A percentile compares a stretch with the other conserved stretches of the same genome.
phyloP scores from a whole-genome alignment of 2,329 filamentous ascomycete genomes.

The Colletotrichum falcatum region DNA sequence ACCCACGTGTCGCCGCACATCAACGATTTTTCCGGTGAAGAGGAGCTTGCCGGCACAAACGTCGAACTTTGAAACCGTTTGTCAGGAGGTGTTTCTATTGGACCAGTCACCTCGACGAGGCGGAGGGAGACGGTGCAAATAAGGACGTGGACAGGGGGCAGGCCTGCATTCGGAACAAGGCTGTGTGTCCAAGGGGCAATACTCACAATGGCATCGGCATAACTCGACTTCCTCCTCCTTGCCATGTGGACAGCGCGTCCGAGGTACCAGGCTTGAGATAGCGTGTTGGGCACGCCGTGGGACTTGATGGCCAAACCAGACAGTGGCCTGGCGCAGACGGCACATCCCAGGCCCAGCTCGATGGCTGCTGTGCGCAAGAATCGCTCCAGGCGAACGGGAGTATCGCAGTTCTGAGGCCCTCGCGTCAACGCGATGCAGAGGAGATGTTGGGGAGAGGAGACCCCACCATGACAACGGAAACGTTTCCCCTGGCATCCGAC shows the following conservation, averaged over 20 bases:
- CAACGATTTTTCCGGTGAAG: too few species aligned
- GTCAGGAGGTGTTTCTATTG: background rate
- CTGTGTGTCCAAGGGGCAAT: background rate
- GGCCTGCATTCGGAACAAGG: background rate
- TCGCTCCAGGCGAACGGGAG: slow-evolving; percentile 50
- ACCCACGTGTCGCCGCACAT: too few species aligned
- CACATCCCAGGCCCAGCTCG: slow-evolving; percentile 54
- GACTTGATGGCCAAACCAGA: slow-evolving; percentile 50
- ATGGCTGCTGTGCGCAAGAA: slow-evolving; percentile 52
- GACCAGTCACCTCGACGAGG: too few species aligned
- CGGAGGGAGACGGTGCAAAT: too few species aligned
- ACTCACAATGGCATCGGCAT: slow-evolving; percentile 45
- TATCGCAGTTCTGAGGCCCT: slow-evolving; percentile 48
- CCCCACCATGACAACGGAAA: slow-evolving; percentile 45
- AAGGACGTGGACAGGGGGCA: too few species aligned
- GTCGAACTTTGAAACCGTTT: background rate
- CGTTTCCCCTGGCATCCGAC: slow-evolving; percentile 45
- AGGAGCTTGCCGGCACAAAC: background rate
- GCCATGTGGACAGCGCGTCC: slow-evolving; percentile 49
- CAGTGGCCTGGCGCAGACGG: slow-evolving; percentile 51
- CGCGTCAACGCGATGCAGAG: background rate
- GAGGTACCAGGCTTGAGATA: slow-evolving; percentile 52
- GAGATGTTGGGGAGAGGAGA: background rate
- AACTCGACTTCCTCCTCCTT: slow-evolving; percentile 46
- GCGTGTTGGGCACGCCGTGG: slow-evolving; percentile 49